Conservation (phyloP, 306 rosid genomes). For the Lathyrus aphaca region DNA sequence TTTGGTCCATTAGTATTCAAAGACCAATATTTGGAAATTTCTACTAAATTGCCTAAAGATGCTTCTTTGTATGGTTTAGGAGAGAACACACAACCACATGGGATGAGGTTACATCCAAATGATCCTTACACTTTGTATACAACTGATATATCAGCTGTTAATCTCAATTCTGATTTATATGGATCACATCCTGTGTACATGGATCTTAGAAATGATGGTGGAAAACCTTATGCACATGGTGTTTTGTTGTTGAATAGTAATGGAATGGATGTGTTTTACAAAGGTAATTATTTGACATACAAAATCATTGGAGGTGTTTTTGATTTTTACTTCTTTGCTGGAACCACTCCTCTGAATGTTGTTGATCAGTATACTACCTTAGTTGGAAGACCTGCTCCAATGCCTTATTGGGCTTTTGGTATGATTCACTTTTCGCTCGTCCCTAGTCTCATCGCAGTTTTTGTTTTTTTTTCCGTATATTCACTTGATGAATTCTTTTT, state of each 20-base stretch:
- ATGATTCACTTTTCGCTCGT: conserved; percentile 37
- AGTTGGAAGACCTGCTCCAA: conserved; percentile 88
- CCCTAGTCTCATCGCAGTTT: too few relatives aligned
- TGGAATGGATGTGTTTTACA: conserved; percentile 91
- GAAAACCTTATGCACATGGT: conserved; percentile 65
- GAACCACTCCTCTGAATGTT: conserved; percentile 74
- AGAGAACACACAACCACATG: conserved; percentile 83
- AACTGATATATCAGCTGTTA: conserved; percentile 71
- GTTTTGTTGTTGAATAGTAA: conserved; percentile 87
- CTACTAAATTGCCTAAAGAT: conserved; percentile 66
- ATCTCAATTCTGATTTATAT: conserved; percentile 77
- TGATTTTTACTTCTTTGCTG: conserved; percentile 89
- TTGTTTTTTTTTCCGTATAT: too few relatives aligned
- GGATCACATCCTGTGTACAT: conserved; percentile 88
- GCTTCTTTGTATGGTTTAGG: conserved; percentile 86
- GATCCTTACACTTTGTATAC: conserved; percentile 84
- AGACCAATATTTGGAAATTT: conserved; percentile 87
- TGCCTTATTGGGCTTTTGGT: conserved; percentile 98
- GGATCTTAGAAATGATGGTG: conserved; percentile 77
- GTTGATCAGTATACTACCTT: conserved; percentile 85
- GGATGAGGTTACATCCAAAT: conserved; percentile 70
- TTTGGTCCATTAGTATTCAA: conserved; percentile 69
- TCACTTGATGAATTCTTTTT: conserved; percentile 7
- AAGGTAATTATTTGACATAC: conserved; percentile 71
- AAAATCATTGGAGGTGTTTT: conserved; percentile 86